Base-by-base conservation (phyloP, 1,284 basidiomycete species). In the Cerioporus squamosus region DNA sequence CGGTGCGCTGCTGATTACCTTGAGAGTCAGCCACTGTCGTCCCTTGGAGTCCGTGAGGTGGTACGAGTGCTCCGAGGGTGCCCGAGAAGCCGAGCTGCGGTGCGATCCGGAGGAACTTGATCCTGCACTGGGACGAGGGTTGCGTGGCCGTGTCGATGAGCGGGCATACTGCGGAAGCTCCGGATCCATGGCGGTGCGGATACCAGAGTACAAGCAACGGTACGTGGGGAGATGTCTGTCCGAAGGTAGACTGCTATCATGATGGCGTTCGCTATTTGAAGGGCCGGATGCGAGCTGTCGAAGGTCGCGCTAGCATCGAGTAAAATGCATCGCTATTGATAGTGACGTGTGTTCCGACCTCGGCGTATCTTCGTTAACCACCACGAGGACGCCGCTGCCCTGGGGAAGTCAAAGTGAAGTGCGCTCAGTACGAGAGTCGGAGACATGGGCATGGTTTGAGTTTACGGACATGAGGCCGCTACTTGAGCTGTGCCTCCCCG, bases 11-110 rank as follows among this genome's bases (percentile, higher is more conserved):
- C 69, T 68, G 5, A 53, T 26, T 17, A 67, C 56, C 38, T 52
- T 63, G 44, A 68, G 51, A 1, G 59, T 66, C 26, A 64, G 43
- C 66, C 66, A 70, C 5, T 63, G 54, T 5, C 33, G 48, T 5
- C 53, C 51, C 40, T 51, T 61, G 36, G 60, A 55, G 9, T 44
- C 51, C 9, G 36, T 46, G 5, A 62, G 61, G 26, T 61, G 57
- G 39, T 65, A 61, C 7, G 36, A 6, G 36, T 61, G 64, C 40
- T 59, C 61, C 12, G 50, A 55, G 0, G 42, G 55, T 15, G 44
- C 7, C 15, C 53, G 53, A 14, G 42, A 29, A 5, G 55, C 40
- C 2, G 44, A n/a, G n/a, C 24, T 33, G 17, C 31, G 24, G 33
- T 12, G 20, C 1, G 26, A 46, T 36, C 22, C 12, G 17, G 6